Evolutionary conservation across 176 grass and related monocot species (phyloP).

Genomic region (Ananas comosus): DNA sequence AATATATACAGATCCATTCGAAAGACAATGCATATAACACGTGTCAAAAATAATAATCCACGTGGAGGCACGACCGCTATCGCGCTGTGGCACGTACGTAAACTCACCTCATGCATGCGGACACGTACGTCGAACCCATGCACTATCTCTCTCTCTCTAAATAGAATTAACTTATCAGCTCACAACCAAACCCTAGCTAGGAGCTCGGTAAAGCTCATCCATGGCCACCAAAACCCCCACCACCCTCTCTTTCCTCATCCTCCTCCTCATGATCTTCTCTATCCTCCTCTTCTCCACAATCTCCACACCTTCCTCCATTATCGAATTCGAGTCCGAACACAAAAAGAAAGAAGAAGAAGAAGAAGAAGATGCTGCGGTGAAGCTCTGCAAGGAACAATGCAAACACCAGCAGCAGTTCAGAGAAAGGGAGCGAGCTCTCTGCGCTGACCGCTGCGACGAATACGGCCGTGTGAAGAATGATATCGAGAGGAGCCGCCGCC

Average conservation of each 20-base stretch:
- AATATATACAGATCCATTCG: too few species aligned
- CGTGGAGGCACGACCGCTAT: too few species aligned
- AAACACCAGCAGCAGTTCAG: conserved; percentile 20
- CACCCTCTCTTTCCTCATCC: not conserved
- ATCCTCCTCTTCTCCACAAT: not conserved
- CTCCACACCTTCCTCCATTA: not conserved
- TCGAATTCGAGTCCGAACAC: too few species aligned
- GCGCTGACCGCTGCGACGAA: conserved; percentile 4
- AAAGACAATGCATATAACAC: too few species aligned
- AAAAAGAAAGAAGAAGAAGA: too few species aligned
- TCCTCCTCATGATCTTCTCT: not conserved
- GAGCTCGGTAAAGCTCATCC: not conserved
- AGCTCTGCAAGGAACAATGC: conserved; percentile 29
- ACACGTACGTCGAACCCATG: too few species aligned
- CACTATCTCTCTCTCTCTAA: not conserved
- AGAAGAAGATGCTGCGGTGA: conserved; percentile 18
- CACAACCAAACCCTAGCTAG: not conserved
- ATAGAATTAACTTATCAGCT: not conserved
- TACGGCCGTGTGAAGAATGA: conserved; percentile 19
- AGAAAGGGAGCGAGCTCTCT: not conserved
- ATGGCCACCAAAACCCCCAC: not conserved
- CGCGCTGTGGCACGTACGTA: too few species aligned
- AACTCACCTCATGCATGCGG: too few species aligned
- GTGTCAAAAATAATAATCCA: too few species aligned
- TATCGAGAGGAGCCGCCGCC: not conserved